Conservation (phyloP, 352 stramenopile species). For the Pythium oligandrum region DNA sequence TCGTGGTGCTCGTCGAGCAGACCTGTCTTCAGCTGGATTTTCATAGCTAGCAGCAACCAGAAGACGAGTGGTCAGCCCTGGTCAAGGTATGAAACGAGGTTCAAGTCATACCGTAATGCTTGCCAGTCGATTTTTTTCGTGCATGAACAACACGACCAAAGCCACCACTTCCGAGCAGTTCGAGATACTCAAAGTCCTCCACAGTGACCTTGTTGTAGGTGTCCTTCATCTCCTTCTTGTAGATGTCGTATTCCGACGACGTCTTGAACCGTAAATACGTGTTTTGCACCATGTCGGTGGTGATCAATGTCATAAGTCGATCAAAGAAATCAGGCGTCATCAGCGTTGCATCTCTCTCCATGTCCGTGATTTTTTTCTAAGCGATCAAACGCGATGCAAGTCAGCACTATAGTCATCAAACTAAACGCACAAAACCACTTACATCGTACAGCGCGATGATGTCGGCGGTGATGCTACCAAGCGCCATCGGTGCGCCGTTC, state of each 20-base stretch:
- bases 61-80: too few species aligned
- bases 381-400: slow-evolving; percentile 2
- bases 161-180: slow-evolving; percentile 85
- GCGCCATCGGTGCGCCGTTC: slow-evolving; percentile 62
- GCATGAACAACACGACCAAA: slow-evolving; percentile 89
- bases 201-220: slow-evolving; percentile 86
- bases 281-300: slow-evolving; percentile 76
- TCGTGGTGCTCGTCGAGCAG: slow-evolving; percentile 85
- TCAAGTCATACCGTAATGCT: slow-evolving; percentile 71
- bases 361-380: slow-evolving; percentile 59
- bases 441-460: slow-evolving; percentile 68
- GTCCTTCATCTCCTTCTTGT: slow-evolving; percentile 78
- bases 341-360: slow-evolving; percentile 31
- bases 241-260: slow-evolving; percentile 59
- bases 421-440: slow-evolving; percentile 9
- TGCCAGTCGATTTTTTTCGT: slow-evolving; percentile 85
- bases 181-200: slow-evolving; percentile 81
- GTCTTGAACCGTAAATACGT: slow-evolving; percentile 77
- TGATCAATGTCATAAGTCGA: slow-evolving; percentile 57
- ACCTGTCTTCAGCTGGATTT: slow-evolving; percentile 89
- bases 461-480: slow-evolving; percentile 71
- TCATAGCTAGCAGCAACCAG: slow-evolving; percentile 56
- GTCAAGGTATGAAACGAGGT: too few species aligned
- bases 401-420: not conserved
- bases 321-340: slow-evolving; percentile 71